Evolutionary conservation across 2,329 filamentous ascomycete species (phyloP).

Genomic region (Chalaropsis thielavioides): DNA sequence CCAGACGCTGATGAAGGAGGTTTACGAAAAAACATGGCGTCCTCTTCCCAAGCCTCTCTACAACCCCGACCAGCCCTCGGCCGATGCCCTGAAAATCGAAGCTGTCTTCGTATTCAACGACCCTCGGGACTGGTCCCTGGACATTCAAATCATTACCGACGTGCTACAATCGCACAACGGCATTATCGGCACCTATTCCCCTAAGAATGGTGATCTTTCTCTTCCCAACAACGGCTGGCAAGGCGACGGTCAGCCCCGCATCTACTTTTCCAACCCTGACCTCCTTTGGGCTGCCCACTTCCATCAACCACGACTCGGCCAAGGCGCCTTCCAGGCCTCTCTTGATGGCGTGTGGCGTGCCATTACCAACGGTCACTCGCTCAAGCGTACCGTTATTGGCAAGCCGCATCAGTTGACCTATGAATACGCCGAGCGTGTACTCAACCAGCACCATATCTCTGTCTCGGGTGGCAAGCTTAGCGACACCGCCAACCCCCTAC

Average conservation of each 20-base stretch:
- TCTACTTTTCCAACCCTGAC: conserved; percentile 87
- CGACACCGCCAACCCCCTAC: conserved; percentile 31
- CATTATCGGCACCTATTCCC: conserved; percentile 63
- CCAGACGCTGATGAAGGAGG: conserved; percentile 46
- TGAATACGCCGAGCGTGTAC: conserved; percentile 62
- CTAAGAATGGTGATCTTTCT: conserved; percentile 49
- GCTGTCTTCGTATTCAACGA: conserved; percentile 92
- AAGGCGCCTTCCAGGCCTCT: conserved; percentile 77
- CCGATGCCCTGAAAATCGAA: conserved; percentile 56
- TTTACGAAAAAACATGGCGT: conserved; percentile 44
- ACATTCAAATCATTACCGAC: conserved; percentile 72
- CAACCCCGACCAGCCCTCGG: conserved; percentile 28
- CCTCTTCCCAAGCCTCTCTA: conserved; percentile 39
- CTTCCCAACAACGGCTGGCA: conserved; percentile 68
- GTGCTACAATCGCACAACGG: conserved; percentile 66
- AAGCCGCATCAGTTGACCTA: conserved; percentile 73
- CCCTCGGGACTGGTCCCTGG: conserved; percentile 87
- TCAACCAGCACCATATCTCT: conserved; percentile 43
- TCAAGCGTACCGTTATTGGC: conserved; percentile 57
- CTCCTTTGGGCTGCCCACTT: conserved; percentile 78
- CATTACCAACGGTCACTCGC: conserved; percentile 47
- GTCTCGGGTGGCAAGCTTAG: conserved; percentile 15
- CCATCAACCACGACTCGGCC: conserved; percentile 72
- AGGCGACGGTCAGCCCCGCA: conserved; percentile 59
- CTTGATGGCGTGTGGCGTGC: conserved; percentile 66